These are phyloP conservation scores for Gonapodya sp. DNA, from an alignment of 192 early-diverging fungal species.

Conservation along the genomic window DNA sequence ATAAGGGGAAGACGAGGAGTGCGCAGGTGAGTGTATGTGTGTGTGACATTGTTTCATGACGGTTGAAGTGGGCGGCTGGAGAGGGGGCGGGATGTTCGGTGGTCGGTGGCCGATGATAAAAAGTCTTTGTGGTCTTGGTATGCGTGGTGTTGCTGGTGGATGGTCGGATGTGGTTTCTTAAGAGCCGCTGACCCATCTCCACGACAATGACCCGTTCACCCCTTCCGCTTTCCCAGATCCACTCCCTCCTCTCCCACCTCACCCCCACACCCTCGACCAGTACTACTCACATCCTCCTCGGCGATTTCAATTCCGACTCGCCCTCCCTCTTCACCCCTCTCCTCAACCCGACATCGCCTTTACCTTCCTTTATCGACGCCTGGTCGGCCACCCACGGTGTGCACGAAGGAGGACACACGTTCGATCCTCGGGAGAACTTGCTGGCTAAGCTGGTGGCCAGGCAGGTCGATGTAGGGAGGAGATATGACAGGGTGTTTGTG, in stretches of 20 bases:
- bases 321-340: neutral
- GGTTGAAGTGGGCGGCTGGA: too few relatives aligned
- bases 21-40: neutral
- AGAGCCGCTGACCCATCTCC: neutral
- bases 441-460: neutral
- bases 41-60: too few relatives aligned
- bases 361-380: neutral
- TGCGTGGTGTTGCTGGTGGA: too few relatives aligned
- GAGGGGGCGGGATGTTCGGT: too few relatives aligned
- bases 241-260: neutral
- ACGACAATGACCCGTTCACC: neutral
- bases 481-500: neutral
- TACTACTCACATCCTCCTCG: neutral
- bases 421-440: neutral
- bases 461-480: neutral
- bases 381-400: neutral
- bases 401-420: neutral
- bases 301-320: neutral
- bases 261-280: too few relatives aligned
- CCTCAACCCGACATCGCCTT: too few relatives aligned
- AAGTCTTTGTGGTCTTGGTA: too few relatives aligned
- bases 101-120: too few relatives aligned
- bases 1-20: neutral
- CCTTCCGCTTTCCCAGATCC: neutral
- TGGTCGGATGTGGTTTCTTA: too few relatives aligned